A percentile compares a stretch with the other conserved stretches of the same genome.
These are phyloP conservation scores for Pyrenochaeta sp. DNA, from an alignment of 2,329 filamentous ascomycete genomes.

Conservation along the genomic window DNA sequence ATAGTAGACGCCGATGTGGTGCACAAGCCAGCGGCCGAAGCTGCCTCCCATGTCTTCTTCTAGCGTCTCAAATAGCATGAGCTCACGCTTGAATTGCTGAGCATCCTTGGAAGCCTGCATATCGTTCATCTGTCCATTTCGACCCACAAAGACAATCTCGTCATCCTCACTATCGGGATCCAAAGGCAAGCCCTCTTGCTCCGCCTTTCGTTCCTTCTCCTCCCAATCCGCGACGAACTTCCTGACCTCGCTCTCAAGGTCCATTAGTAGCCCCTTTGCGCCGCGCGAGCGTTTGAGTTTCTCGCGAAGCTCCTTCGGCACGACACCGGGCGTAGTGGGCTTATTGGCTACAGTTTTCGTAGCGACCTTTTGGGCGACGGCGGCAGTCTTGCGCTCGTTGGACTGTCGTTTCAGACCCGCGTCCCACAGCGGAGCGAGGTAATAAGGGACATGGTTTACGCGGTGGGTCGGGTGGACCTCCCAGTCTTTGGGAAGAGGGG, in stretches of 20 bases:
- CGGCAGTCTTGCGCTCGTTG: conserved; percentile 53
- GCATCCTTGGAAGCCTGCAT: conserved; percentile 58
- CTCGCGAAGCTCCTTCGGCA: conserved; percentile 82
- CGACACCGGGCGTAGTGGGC: conserved; percentile 57
- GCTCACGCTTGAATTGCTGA: conserved; percentile 66
- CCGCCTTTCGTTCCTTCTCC: conserved; percentile 60
- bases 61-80: conserved; percentile 81
- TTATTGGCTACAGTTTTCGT: conserved; percentile 49
- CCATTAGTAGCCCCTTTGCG: conserved; percentile 80
- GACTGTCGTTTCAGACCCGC: conserved; percentile 56
- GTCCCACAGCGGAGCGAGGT: conserved; percentile 88
- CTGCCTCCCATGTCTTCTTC: conserved; percentile 78
- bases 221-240: conserved; percentile 73
- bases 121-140: conserved; percentile 71
- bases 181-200: conserved; percentile 54
- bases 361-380: conserved; percentile 43
- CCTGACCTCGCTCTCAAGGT: conserved; percentile 84
- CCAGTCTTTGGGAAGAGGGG: conserved; percentile 85
- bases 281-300: conserved; percentile 82
- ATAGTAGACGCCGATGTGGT: conserved; percentile 92
- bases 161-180: conserved; percentile 73
- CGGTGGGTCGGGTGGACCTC: conserved; percentile 82
- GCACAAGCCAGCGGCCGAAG: conserved; percentile 92
- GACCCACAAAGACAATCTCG: conserved; percentile 89
- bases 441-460: conserved; percentile 82